phyloP scores from a whole-genome alignment of 768 basidiomycete genomes.

The Calocera viscosa region DNA sequence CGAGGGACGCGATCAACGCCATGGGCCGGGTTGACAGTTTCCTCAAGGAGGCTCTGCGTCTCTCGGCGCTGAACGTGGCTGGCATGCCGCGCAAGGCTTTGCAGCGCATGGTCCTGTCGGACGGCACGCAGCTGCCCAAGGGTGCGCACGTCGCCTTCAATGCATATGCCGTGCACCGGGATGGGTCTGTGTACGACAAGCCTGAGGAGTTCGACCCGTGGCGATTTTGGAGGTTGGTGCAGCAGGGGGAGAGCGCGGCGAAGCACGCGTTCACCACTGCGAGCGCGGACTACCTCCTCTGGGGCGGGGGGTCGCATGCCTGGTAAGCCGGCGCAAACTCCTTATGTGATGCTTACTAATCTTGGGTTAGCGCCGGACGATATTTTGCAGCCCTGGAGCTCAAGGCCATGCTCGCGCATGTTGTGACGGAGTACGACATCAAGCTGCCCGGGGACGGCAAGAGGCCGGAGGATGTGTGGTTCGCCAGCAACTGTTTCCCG shows the following conservation, averaged over 20 bases:
- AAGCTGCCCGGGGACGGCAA: conserved; percentile 13
- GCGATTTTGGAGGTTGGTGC: conserved; percentile 11
- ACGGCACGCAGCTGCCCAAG: conserved; percentile 17
- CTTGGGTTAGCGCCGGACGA: conserved; percentile 30
- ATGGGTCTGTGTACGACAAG: conserved; percentile 14
- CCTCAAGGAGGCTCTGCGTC: conserved; percentile 12
- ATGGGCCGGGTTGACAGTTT: conserved; percentile 13
- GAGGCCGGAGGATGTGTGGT: conserved; percentile 29
- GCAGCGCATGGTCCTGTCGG: conserved; percentile 15
- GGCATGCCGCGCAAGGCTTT: conserved; percentile 14
- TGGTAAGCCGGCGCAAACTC: neutral
- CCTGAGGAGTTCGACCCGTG: conserved; percentile 17
- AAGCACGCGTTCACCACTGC: neutral
- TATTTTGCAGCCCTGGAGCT: conserved; percentile 38
- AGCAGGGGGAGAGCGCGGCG: neutral
- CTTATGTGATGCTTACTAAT: neutral
- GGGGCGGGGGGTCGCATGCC: neutral
- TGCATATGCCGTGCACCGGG: conserved; percentile 13
- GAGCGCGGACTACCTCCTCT: neutral
- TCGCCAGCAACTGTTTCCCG: conserved; percentile 22
- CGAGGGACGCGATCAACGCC: conserved; percentile 2
- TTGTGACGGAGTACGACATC: conserved; percentile 33
- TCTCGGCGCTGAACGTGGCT: neutral
- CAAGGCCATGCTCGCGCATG: conserved; percentile 36
- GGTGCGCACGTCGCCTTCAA: conserved; percentile 23